phyloP scores from a whole-genome alignment of 306 rosid species.

The Gynostemma pentaphyllum region DNA sequence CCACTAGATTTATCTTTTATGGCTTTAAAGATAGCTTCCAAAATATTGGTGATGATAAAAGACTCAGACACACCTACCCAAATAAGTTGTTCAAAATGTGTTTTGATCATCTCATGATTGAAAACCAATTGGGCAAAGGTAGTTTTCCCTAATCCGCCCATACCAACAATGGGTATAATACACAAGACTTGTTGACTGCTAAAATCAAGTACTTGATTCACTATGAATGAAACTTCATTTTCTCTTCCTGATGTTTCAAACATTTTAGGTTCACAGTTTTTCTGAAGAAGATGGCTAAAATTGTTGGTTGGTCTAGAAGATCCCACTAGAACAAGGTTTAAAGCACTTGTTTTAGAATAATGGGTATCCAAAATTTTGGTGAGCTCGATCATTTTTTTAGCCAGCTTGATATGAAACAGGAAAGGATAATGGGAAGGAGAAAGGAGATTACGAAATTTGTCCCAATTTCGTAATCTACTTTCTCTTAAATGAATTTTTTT shows the following conservation, averaged over 20 bases:
- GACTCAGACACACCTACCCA: constrained; percentile 15
- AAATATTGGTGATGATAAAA: constrained; percentile 1
- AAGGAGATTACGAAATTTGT: background rate
- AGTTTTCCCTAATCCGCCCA: constrained; percentile 14
- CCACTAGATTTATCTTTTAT: background rate
- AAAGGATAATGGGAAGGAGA: background rate
- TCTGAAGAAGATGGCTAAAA: background rate
- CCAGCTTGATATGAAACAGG: background rate
- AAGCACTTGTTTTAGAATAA: background rate
- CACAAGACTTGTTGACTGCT: background rate
- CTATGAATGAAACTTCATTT: background rate
- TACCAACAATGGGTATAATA: constrained; percentile 13
- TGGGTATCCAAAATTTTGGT: background rate
- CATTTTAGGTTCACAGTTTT: background rate
- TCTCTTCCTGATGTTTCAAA: background rate
- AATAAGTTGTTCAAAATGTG: background rate
- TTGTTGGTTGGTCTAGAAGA: background rate
- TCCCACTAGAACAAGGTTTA: constrained; percentile 2
- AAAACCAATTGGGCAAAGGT: background rate
- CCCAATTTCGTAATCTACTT: no score
- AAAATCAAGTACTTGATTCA: background rate
- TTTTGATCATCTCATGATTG: background rate
- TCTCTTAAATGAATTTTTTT: no score
- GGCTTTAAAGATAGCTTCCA: background rate
- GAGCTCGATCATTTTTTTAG: background rate